Conservation (phyloP, 345 rosid genomes). For the Physaria fendleri region DNA sequence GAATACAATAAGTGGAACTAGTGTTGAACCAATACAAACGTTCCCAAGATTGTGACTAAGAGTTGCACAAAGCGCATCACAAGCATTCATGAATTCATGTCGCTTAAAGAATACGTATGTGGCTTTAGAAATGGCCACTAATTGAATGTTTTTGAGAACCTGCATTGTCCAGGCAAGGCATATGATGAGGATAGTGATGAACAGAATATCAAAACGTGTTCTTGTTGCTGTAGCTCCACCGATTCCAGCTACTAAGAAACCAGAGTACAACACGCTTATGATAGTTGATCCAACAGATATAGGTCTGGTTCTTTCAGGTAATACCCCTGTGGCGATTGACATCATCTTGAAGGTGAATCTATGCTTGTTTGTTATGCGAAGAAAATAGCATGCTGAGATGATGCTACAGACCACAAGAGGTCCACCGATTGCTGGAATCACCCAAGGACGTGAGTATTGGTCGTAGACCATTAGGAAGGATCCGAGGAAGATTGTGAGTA, state of each 20-base stretch:
- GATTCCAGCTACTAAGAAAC: constrained; percentile 59
- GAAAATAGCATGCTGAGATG: constrained; percentile 32
- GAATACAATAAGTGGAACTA: constrained; percentile 42
- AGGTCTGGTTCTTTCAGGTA: constrained; percentile 33
- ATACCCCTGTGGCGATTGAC: constrained; percentile 33
- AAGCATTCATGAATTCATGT: constrained; percentile 29
- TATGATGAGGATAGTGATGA: constrained; percentile 44
- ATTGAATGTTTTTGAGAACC: constrained; percentile 51
- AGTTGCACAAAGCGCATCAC: constrained; percentile 43
- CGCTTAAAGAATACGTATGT: constrained; percentile 34
- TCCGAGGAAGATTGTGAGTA: constrained; percentile 43
- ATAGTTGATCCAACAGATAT: constrained; percentile 29
- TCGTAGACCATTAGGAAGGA: constrained; percentile 30
- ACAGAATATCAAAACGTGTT: constrained; percentile 36
- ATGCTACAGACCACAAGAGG: constrained; percentile 28
- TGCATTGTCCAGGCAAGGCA: constrained; percentile 75
- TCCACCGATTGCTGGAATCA: constrained; percentile 33
- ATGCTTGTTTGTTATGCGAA: constrained; percentile 38
- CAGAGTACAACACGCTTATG: constrained; percentile 35
- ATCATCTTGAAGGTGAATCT: constrained; percentile 43
- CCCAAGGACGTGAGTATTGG: too few relatives aligned
- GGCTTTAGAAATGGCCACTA: constrained; percentile 46
- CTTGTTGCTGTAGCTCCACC: constrained; percentile 66
- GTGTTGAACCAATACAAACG: constrained; percentile 52
- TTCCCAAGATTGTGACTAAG: constrained; percentile 43